phyloP scores from a whole-genome alignment of 2,329 filamentous ascomycete genomes.

The Arthroderma uncinatum region DNA sequence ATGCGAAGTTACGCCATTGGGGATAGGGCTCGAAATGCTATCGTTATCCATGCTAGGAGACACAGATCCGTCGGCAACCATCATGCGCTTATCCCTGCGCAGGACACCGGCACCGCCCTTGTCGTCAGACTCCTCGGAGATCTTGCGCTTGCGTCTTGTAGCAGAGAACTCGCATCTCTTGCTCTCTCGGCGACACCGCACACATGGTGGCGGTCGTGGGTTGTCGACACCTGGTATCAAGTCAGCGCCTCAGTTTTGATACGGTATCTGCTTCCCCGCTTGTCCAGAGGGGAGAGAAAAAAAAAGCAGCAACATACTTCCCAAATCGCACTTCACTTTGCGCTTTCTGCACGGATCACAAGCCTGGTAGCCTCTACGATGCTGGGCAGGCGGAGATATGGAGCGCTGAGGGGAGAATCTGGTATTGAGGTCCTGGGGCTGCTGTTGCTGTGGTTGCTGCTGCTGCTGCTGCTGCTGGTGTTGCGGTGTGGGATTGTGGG shows the following conservation, averaged over 20 bases:
- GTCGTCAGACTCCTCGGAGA: constrained; percentile 40
- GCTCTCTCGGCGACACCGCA: constrained; percentile 83
- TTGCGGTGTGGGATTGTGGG: neutral
- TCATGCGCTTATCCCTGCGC: constrained; percentile 43
- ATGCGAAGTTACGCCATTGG: constrained; percentile 12
- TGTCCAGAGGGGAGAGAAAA: no score
- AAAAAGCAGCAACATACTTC: constrained; percentile 27
- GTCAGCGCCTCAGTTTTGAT: neutral
- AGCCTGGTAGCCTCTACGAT: constrained; percentile 40
- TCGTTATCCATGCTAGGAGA: constrained; percentile 11
- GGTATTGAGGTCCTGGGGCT: constrained; percentile 19
- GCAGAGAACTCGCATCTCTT: constrained; percentile 97
- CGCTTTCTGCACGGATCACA: constrained; percentile 40
- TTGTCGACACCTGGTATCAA: constrained; percentile 58
- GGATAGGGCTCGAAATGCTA: constrained; percentile 8
- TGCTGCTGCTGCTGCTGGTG: neutral
- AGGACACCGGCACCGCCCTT: constrained; percentile 34
- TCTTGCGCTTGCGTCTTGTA: constrained; percentile 83
- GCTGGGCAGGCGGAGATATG: constrained; percentile 27
- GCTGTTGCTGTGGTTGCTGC: constrained; percentile 3
- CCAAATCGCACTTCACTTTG: constrained; percentile 40
- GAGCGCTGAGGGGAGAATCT: constrained; percentile 23
- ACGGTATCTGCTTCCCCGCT: neutral
- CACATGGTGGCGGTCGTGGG: constrained; percentile 85
- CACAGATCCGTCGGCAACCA: constrained; percentile 34